phyloP scores from a whole-genome alignment of 495 filamentous ascomycete species.

The Daldinia childiae region DNA sequence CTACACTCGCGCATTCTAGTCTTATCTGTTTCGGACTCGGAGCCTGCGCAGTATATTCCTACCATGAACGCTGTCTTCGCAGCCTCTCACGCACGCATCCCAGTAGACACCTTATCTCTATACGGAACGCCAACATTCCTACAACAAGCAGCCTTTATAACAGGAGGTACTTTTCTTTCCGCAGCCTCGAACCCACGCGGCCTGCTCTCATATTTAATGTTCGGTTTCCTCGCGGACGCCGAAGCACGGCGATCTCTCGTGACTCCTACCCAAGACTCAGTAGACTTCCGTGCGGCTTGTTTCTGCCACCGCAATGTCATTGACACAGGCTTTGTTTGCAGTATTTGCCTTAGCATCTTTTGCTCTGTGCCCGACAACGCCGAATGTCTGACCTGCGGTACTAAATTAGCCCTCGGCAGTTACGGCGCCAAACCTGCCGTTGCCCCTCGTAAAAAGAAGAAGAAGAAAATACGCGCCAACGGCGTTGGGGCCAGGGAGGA shows the following conservation, averaged over 20 bases:
- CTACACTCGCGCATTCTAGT: constrained; percentile 87
- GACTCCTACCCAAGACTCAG: constrained; percentile 80
- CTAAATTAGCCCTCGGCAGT: constrained; percentile 76
- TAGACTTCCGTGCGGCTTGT: constrained; percentile 96
- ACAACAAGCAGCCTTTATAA: constrained; percentile 93
- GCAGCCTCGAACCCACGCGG: constrained; percentile 68
- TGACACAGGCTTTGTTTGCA: constrained; percentile 93
- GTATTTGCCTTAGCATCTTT: constrained; percentile 86
- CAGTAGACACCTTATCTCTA: constrained; percentile 89
- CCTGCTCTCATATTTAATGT: constrained; percentile 91
- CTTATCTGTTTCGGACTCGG: constrained; percentile 81
- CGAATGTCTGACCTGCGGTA: constrained; percentile 90
- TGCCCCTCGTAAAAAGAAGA: constrained; percentile 76
- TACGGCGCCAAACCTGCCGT: constrained; percentile 80
- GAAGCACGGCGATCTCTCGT: constrained; percentile 71
- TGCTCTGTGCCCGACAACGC: constrained; percentile 61
- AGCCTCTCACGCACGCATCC: constrained; percentile 82
- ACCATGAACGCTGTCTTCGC: constrained; percentile 99
- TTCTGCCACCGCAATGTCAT: constrained; percentile 95
- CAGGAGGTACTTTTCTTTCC: constrained; percentile 84
- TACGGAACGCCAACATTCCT: constrained; percentile 86
- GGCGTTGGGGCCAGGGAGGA: constrained; percentile 47
- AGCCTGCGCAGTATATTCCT: constrained; percentile 91
- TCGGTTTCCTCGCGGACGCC: constrained; percentile 86
- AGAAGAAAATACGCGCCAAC: constrained; percentile 61